Percentiles rank a stretch among this genome's conserved stretches.
Evolutionary conservation across 441 rosid species (phyloP).

Genomic region (Jatropha multifida): DNA sequence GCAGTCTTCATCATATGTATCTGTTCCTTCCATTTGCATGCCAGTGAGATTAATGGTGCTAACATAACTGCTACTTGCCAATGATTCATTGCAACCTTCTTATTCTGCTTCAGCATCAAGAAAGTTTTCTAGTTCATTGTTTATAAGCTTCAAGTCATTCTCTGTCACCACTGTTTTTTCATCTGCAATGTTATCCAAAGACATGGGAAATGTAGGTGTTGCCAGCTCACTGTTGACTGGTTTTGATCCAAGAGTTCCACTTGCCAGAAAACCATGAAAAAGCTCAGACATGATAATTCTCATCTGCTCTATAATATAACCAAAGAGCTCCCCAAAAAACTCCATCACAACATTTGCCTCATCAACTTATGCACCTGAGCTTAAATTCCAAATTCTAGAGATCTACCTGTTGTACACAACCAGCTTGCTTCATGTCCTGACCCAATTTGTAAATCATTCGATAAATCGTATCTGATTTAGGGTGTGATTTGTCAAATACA

Average conservation of each 20-base stretch:
- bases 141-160: constrained; percentile 62
- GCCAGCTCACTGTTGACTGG: constrained; percentile 46
- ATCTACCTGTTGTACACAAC: constrained; percentile 9
- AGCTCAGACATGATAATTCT: constrained; percentile 43
- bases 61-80: constrained; percentile 64
- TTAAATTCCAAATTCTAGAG: constrained; percentile 24
- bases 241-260: constrained; percentile 83
- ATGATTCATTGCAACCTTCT: constrained; percentile 51
- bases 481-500: constrained; percentile 60
- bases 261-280: constrained; percentile 82
- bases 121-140: constrained; percentile 66
- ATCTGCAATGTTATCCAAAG: constrained; percentile 42
- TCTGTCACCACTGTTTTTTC: constrained; percentile 50
- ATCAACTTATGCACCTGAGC: no score
- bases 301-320: constrained; percentile 11
- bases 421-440: constrained; percentile 38
- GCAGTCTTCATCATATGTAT: constrained; percentile 43
- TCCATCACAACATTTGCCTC: no score
- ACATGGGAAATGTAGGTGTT: constrained; percentile 71
- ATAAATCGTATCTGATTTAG: constrained; percentile 57
- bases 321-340: no score
- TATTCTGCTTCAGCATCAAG: constrained; percentile 76
- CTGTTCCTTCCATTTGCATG: constrained; percentile 45
- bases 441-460: constrained; percentile 48
- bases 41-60: constrained; percentile 55